Evolutionary conservation across 805 yeast genomes (phyloP), one percentile per base, ranked within the genome.

Genomic region (Kodamaea leandrae): DNA sequence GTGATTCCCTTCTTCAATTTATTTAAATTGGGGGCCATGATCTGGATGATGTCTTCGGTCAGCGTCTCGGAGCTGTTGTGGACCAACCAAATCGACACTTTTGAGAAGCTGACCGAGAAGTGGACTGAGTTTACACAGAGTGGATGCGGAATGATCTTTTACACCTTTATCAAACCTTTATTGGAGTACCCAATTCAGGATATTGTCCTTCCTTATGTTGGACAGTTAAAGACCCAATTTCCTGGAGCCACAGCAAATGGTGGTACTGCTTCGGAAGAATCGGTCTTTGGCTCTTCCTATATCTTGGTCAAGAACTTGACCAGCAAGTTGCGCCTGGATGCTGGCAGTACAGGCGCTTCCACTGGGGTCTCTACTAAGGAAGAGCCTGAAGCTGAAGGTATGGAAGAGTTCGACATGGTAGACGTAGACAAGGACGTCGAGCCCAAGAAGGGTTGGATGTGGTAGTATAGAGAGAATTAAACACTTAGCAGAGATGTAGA

Each of bases 1-100:
- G 47, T 73, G 27, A 45, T 83, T 13, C 91, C 93, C 2, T 73
- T 84, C 36, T 77, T 72, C 50, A 57, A 74, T 3, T 51, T 83
- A 1, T 32, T 72, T 25, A 70, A 73, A 42, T 53, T 82, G 3
- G 32, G 42, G 30, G 39, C 28, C 36, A 32, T 34, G 9, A 17
- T 38, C 18, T 38, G 29, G 36, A 17, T 30, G 21, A 30, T 30
- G 33, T 30, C 19, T 3, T 43, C 49, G 13, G 17, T 30, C 20
- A 30, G 18, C 33, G 33, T 30, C 4, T 4, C 21, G 13, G 33
- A 30, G 16, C 33, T 16, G 33, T 30, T 30, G 21, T 30, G 33
- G 33, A 4, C 21, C 8, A 16, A 15, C 26, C 36, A 25, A 27
- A 19, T 30, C 4, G 43, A 33, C 5, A 15, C 37, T 6, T 32